phyloP scores from a whole-genome alignment of 2,329 filamentous ascomycete genomes.

The Ophiostoma tasmaniense region DNA sequence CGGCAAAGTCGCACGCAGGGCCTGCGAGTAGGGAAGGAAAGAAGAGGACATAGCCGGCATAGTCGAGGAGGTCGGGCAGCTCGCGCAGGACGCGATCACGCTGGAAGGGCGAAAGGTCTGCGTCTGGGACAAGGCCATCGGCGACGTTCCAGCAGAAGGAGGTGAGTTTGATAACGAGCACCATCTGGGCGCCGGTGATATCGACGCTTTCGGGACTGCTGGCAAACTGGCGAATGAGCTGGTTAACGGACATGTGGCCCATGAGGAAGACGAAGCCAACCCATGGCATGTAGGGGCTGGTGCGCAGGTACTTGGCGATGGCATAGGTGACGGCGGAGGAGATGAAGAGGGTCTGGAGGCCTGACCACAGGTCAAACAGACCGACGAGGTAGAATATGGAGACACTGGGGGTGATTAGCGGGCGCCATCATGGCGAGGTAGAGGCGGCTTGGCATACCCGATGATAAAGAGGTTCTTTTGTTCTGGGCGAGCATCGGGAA shows the following conservation, averaged over 20 bases:
- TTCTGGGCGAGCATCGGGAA: slow-evolving; percentile 75
- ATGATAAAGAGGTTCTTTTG: slow-evolving; percentile 87
- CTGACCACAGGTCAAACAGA: slow-evolving; percentile 84
- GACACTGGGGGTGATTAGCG: slow-evolving; percentile 40
- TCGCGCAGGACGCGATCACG: slow-evolving; percentile 68
- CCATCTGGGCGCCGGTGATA: slow-evolving; percentile 96
- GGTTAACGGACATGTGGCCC: slow-evolving; percentile 87
- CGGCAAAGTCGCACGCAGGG: slow-evolving; percentile 87
- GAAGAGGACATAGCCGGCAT: slow-evolving; percentile 84
- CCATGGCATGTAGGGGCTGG: slow-evolving; percentile 94
- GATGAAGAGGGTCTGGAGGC: slow-evolving; percentile 68
- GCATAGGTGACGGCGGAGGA: slow-evolving; percentile 72
- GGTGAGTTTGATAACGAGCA: slow-evolving; percentile 92
- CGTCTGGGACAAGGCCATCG: slow-evolving; percentile 72
- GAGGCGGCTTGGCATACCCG: slow-evolving; percentile 39
- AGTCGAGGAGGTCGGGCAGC: slow-evolving; percentile 72
- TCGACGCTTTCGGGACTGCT: slow-evolving; percentile 63
- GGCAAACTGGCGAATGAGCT: slow-evolving; percentile 70
- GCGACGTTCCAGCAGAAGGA: slow-evolving; percentile 98
- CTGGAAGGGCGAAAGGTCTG: slow-evolving; percentile 78
- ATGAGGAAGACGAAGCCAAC: slow-evolving; percentile 88
- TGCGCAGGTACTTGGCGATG: slow-evolving; percentile 71
- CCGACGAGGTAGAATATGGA: slow-evolving; percentile 88
- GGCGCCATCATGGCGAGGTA: neutral
- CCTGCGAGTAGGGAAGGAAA: slow-evolving; percentile 87